Evolutionary conservation across 257 asterid species (phyloP).

Genomic region (Penstemon davidsonii): DNA sequence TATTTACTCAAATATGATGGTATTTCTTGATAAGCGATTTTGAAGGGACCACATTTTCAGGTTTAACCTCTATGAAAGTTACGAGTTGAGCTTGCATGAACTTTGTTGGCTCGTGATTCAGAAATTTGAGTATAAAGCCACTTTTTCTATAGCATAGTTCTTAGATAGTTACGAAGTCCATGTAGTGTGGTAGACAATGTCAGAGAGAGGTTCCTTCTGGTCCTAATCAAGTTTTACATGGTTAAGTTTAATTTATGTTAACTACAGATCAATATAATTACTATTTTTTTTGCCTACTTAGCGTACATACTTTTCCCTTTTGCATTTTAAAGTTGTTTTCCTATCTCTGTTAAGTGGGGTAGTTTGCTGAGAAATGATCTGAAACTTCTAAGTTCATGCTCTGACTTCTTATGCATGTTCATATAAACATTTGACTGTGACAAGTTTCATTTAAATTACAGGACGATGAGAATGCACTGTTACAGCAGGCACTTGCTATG

Average conservation of each 20-base stretch:
- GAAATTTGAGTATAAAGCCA: background rate
- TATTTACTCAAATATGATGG: background rate
- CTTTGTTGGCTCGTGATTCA: background rate
- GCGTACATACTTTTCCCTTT: constrained; percentile 15
- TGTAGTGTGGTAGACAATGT: background rate
- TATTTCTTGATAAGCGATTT: background rate
- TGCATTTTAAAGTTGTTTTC: background rate
- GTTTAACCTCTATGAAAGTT: too few species aligned
- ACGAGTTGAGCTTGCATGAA: background rate
- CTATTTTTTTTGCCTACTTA: background rate
- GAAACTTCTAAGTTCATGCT: constrained; percentile 17
- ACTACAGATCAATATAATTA: background rate
- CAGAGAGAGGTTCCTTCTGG: constrained; percentile 19
- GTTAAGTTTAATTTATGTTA: constrained; percentile 3
- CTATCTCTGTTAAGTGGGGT: constrained; percentile 13
- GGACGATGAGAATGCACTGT: constrained; percentile 97
- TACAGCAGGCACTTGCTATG: constrained; percentile 98
- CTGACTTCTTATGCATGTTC: constrained; percentile 6
- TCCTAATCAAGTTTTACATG: background rate
- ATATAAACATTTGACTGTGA: constrained; percentile 19
- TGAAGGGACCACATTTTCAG: too few species aligned
- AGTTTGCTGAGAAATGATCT: constrained; percentile 15
- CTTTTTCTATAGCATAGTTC: constrained; percentile 1
- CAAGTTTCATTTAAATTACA: constrained; percentile 34
- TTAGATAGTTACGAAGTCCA: background rate